phyloP scores from a whole-genome alignment of 257 asterid species.

The Perilla frutescens region DNA sequence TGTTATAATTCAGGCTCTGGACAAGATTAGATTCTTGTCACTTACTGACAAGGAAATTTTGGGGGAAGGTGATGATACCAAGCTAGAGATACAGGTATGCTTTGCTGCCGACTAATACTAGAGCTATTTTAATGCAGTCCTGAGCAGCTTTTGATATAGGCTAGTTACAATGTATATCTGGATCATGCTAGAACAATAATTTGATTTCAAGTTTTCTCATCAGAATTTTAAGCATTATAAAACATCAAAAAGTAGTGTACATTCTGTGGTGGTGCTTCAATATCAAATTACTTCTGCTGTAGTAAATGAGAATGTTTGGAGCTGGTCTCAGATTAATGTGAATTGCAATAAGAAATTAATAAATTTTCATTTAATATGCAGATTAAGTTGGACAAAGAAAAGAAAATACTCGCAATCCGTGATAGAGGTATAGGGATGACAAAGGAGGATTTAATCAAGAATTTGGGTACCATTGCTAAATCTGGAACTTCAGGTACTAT shows the following conservation, averaged over 20 bases:
- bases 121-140: neutral
- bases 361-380: conserved; percentile 40
- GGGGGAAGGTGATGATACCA: conserved; percentile 89
- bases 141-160: neutral
- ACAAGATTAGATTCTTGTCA: conserved; percentile 87
- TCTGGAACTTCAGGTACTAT: conserved; percentile 94
- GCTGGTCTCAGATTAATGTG: neutral
- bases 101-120: neutral
- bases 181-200: neutral
- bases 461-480: conserved; percentile 96
- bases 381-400: conserved; percentile 93
- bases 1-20: conserved; percentile 68
- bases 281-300: neutral
- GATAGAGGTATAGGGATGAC: conserved; percentile 99
- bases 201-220: neutral
- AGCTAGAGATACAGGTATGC: conserved; percentile 94
- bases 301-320: neutral
- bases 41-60: conserved; percentile 91
- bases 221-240: neutral
- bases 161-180: neutral
- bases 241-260: neutral
- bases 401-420: conserved; percentile 83
- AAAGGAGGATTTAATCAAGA: conserved; percentile 91
- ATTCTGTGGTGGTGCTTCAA: neutral
- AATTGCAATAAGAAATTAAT: neutral